Evolutionary conservation across 2,329 filamentous ascomycete species (phyloP), one percentile per base, ranked within the genome.

Genomic region (Neopestalotiopsis sp.): DNA sequence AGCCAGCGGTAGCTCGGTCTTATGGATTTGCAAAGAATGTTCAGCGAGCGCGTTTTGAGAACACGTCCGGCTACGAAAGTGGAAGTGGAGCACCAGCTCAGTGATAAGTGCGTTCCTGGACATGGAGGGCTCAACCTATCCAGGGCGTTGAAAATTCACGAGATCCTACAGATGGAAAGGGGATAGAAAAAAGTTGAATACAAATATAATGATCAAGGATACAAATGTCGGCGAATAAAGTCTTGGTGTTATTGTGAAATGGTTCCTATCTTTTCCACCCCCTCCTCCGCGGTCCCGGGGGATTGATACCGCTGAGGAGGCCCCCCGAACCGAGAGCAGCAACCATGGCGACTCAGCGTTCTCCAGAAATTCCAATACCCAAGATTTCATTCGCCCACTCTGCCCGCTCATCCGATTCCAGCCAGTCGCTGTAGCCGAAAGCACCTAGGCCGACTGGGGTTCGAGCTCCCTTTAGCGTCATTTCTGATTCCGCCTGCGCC

Each of bases 341-440:
- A 59, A 34, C 62, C 24, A 65, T 32, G 45, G 34, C 62, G 45
- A 65, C 34, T 56, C 34, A 34, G n/a, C 24, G 40, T 38, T 66
- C 45, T 58, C 64, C 64, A 56, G 32, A 32, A 59, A 34, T 62
- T 65, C 38, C 49, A 65, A 62, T 66, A 32, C 64, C 32, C 56
- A 45, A 58, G 64, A 49, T 71, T 69, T 79, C 76, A 79, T 79
- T 79, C 72, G 77, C 73, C 76, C 75, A 69, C 73, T 77, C 71
- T 72, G 77, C 73, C 77, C 75, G 70, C 73, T 77, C 71, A 75
- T 65, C 77, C 77, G 76, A 67, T 67, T 42, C 30, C 34, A 59
- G n/a, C 32, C 42, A 34, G 52, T 67, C 60, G 68, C 59, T 65
- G 65, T 69, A 52, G 59, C 68, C 59, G 65, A 69, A 49, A 65